Evolutionary conservation across 495 filamentous ascomycete species (phyloP), one percentile per base, ranked within the genome.

Genomic region (Trichocladium antarcticum): DNA sequence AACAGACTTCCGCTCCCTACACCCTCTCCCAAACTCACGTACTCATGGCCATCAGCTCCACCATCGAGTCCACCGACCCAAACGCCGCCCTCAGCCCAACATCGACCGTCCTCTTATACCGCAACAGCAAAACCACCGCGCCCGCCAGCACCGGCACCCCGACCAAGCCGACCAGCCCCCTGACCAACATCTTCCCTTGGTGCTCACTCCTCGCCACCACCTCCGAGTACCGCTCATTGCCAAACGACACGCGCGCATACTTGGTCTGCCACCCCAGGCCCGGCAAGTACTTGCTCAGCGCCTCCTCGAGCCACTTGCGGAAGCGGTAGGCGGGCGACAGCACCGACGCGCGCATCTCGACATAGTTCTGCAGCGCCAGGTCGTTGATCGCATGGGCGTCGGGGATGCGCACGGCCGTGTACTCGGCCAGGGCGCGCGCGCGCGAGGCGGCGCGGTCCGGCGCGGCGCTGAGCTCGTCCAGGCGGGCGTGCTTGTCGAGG

Each of bases 341-440:
- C 20, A 97, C 92, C 14, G 82, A 81, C 2, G 80, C 73, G 3
- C 87, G 76, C 92, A 98, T 97, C 70, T 98, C 92, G 46, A 83
- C 68, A 63, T 95, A 97, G 58, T 98, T 98, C 27, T 83, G 74
- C 34, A 92, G 75, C 0, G 93, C 92, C 3, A 98, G 75, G 54
- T 95, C 87, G 53, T 95, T 95, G 68, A 98, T 96, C 1, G 87
- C 81, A 49, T 87, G 77, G 0, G 88, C 84, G 58, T 98, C 93
- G 0, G 76, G 72, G 0, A 76, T 74, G 12, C 92, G 80, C 35
- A 84, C 72, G 0, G 71, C 65, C 1, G 82, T 83, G 67, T 96
- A 98, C 38, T 77, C 80, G 14, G 74, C 67, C 37, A 98, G 73
- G 0, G 89, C 90, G 10, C 65, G 60, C 8, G 65, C 71, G 16